Percentiles rank a stretch among this genome's conserved stretches.
Evolutionary conservation across 2,329 filamentous ascomycete species (phyloP).

Genomic region (Monosporascus sp.): DNA sequence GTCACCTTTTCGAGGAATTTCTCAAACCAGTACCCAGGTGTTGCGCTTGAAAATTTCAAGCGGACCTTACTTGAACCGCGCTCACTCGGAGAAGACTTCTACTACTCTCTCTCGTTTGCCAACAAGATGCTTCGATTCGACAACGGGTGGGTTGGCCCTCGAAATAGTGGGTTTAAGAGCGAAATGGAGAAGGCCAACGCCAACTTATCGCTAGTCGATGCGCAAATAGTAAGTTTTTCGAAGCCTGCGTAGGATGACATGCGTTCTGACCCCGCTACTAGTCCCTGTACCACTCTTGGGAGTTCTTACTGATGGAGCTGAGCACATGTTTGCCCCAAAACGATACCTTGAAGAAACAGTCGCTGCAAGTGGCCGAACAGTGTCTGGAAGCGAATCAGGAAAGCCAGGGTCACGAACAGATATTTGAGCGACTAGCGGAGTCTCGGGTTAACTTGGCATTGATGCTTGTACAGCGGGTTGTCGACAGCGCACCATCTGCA

Average conservation of each 20-base stretch:
- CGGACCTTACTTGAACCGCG: constrained; percentile 61
- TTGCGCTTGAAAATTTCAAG: constrained; percentile 73
- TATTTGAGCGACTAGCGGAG: constrained; percentile 76
- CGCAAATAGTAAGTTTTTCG: constrained; percentile 65
- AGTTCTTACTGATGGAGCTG: constrained; percentile 78
- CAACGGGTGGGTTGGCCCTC: constrained; percentile 66
- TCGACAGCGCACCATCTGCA: constrained; percentile 47
- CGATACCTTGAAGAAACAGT: constrained; percentile 56
- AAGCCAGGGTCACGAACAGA: constrained; percentile 65
- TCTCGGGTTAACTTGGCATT: constrained; percentile 76
- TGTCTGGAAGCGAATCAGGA: constrained; percentile 75
- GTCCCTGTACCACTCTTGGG: constrained; percentile 84
- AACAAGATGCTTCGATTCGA: constrained; percentile 72
- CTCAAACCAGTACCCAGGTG: constrained; percentile 66
- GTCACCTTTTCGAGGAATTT: constrained; percentile 82
- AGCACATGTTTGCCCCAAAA: constrained; percentile 56
- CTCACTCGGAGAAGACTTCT: constrained; percentile 70
- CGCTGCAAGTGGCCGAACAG: constrained; percentile 69
- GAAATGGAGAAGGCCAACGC: constrained; percentile 85
- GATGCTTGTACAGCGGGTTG: constrained; percentile 73
- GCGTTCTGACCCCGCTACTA: constrained; percentile 31
- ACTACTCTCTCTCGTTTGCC: constrained; percentile 75
- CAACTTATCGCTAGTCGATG: constrained; percentile 87
- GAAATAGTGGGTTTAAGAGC: constrained; percentile 66
- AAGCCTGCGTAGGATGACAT: not conserved